phyloP scores from a whole-genome alignment of 768 basidiomycete species.

The Pleurotus djamor region DNA sequence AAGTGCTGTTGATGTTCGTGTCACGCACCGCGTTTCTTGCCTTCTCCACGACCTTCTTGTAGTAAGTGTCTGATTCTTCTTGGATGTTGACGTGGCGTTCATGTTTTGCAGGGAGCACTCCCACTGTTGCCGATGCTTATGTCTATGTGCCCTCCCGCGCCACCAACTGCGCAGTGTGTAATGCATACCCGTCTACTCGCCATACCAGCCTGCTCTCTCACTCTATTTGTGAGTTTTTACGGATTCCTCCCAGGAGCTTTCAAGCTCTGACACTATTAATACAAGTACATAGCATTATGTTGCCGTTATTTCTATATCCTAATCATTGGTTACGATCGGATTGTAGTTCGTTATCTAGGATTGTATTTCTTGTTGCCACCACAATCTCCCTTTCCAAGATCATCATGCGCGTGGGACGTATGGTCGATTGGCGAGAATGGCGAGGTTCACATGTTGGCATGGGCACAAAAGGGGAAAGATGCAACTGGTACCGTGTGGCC shows the following conservation, averaged over 20 bases:
- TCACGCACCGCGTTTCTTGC: not conserved
- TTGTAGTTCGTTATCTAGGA: not conserved
- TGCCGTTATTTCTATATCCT: not conserved
- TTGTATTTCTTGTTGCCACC: not conserved
- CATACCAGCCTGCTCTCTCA: constrained; percentile 28
- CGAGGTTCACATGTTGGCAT: not conserved
- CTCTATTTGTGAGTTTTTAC: constrained; percentile 19
- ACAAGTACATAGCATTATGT: not conserved
- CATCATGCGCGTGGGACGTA: not conserved
- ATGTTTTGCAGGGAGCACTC: not conserved
- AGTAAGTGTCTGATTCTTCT: not conserved
- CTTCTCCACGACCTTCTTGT: not conserved
- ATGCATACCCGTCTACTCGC: constrained; percentile 33
- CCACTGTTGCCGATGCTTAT: not conserved
- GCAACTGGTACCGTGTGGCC: not conserved
- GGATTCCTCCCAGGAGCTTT: not conserved
- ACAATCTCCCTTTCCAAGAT: not conserved
- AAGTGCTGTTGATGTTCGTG: constrained; percentile 57
- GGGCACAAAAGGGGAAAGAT: not conserved
- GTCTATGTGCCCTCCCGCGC: not conserved
- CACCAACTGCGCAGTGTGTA: constrained; percentile 10
- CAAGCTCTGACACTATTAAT: not conserved
- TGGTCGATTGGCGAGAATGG: not conserved
- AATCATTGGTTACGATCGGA: not conserved
- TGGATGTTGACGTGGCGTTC: not conserved